These are phyloP conservation scores for Leccinum variabile DNA, from an alignment of 1,284 basidiomycete genomes.

Conservation along the genomic window DNA sequence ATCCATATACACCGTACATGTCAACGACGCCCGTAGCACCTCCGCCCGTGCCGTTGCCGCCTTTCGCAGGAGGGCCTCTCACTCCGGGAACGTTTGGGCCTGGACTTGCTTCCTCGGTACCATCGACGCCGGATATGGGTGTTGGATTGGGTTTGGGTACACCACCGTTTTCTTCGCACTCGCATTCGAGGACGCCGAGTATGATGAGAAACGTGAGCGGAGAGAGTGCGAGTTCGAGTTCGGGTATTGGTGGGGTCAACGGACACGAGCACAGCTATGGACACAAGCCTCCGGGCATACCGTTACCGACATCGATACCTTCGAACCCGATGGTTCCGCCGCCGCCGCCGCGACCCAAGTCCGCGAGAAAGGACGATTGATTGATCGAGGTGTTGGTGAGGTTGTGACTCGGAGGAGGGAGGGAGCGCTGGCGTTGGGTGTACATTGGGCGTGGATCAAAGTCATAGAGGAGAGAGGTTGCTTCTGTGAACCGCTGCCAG, in stretches of 20 bases:
- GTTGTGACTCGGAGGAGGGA: not conserved
- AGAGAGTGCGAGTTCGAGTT: constrained; percentile 15
- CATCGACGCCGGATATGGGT: constrained; percentile 33
- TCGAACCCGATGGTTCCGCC: constrained; percentile 17
- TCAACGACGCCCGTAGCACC: constrained; percentile 19
- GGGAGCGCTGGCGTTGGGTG: not conserved
- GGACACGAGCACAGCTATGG: not conserved
- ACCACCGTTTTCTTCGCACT: not conserved
- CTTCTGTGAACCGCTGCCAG: not conserved
- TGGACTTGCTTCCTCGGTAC: constrained; percentile 21
- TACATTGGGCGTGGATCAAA: not conserved
- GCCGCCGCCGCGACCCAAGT: constrained; percentile 29
- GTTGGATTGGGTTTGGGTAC: constrained; percentile 25
- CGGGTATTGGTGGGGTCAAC: not conserved
- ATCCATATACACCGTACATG: constrained; percentile 36
- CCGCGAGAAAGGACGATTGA: constrained; percentile 48
- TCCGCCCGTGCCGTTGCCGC: not conserved
- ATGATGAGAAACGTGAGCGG: constrained; percentile 17
- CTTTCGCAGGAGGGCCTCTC: not conserved
- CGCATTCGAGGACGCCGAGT: constrained; percentile 13
- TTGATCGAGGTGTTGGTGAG: not conserved
- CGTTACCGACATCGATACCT: constrained; percentile 24
- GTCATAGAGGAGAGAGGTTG: not conserved
- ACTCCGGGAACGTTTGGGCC: constrained; percentile 8
- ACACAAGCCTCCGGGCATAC: constrained; percentile 8